These are phyloP conservation scores for Pulveroboletus ravenelii DNA, from an alignment of 768 basidiomycete species.

Conservation along the genomic window DNA sequence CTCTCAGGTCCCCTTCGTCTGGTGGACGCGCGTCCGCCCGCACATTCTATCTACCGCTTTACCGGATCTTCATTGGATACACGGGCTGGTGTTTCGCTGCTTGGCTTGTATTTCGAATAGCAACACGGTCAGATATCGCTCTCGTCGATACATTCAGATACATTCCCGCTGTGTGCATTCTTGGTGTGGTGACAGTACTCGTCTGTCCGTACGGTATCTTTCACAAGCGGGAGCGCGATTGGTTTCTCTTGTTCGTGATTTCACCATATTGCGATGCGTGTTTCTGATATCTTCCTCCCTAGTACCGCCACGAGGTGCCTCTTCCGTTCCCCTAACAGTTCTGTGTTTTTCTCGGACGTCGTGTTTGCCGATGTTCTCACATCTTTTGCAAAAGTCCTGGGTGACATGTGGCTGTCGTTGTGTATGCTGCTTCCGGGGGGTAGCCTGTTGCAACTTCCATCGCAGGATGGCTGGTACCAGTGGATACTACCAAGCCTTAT, in stretches of 20 bases:
- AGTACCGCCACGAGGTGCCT: slow-evolving; percentile 77
- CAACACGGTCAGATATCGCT: slow-evolving; percentile 51
- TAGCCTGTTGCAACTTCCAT: slow-evolving; percentile 61
- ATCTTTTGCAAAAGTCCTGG: slow-evolving; percentile 94
- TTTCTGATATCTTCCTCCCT: slow-evolving; percentile 3
- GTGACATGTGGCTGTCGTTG: slow-evolving; percentile 86
- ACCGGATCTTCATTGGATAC: slow-evolving; percentile 64
- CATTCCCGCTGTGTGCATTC: slow-evolving; percentile 64
- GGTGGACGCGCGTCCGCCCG: slow-evolving; percentile 26
- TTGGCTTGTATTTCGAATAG: slow-evolving; percentile 64
- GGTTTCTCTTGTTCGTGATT: slow-evolving; percentile 67
- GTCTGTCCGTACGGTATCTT: slow-evolving; percentile 65
- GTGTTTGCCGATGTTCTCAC: slow-evolving; percentile 94
- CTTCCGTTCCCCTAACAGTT: slow-evolving; percentile 51
- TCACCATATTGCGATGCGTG: neutral
- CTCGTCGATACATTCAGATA: slow-evolving; percentile 74
- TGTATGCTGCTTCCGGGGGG: slow-evolving; percentile 86
- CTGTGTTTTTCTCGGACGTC: slow-evolving; percentile 86
- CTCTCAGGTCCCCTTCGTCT: slow-evolving; percentile 16
- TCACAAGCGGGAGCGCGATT: slow-evolving; percentile 67
- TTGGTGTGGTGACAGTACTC: slow-evolving; percentile 53
- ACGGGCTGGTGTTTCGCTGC: slow-evolving; percentile 53
- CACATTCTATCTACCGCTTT: slow-evolving; percentile 54
- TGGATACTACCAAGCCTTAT: slow-evolving; percentile 83
- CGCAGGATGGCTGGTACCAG: slow-evolving; percentile 55